Conservation (phyloP, 2,329 filamentous ascomycete genomes). For the Talaromyces atroroseus region DNA sequence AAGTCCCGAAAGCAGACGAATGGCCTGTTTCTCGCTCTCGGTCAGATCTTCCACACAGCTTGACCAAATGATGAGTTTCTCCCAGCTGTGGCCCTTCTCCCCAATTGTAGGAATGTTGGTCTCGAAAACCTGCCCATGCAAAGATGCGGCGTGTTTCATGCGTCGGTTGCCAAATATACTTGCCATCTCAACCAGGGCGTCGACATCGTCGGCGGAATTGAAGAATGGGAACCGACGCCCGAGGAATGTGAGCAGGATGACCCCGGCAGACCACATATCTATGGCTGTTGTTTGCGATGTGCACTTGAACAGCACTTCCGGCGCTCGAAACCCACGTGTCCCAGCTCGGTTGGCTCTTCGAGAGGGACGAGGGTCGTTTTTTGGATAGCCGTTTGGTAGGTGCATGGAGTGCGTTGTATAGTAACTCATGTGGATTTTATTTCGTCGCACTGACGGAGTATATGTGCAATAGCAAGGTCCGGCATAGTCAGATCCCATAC, state of each 20-base stretch:
- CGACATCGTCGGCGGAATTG: constrained; percentile 96
- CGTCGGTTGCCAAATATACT: constrained; percentile 83
- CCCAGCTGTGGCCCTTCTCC: constrained; percentile 75
- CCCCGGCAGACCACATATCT: constrained; percentile 93
- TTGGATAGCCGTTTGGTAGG: constrained; percentile 67
- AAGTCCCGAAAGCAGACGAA: constrained; percentile 36
- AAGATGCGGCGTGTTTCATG: constrained; percentile 75
- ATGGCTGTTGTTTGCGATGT: constrained; percentile 90
- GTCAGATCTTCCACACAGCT: constrained; percentile 65
- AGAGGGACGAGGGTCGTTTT: constrained; percentile 80
- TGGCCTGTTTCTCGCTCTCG: constrained; percentile 42
- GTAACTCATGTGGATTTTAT: constrained; percentile 51
- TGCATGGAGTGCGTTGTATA: constrained; percentile 49
- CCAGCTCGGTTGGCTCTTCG: constrained; percentile 90
- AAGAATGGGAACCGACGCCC: constrained; percentile 95
- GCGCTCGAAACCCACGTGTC: constrained; percentile 90
- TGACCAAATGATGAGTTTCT: constrained; percentile 94
- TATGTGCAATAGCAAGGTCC: constrained; percentile 72
- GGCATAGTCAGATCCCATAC: constrained; percentile 50
- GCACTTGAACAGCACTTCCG: constrained; percentile 95
- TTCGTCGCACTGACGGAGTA: constrained; percentile 55
- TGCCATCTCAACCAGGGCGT: constrained; percentile 94
- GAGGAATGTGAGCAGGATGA: constrained; percentile 93
- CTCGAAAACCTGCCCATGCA: constrained; percentile 90
- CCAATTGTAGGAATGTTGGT: constrained; percentile 88